phyloP scores from a whole-genome alignment of 768 basidiomycete species.

The Pisolithus albus region DNA sequence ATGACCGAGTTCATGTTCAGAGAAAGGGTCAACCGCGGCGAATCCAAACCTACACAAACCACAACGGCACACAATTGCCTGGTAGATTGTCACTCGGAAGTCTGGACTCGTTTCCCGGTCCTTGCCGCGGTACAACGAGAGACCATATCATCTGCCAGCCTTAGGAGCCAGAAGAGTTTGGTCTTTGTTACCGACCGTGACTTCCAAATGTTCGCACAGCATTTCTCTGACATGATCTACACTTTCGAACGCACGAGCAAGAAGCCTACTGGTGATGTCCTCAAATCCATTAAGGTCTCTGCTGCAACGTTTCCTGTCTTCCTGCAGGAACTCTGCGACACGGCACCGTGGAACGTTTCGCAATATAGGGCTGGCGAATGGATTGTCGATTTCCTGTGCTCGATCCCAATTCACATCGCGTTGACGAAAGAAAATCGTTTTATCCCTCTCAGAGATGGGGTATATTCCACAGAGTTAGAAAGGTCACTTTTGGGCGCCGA shows the following conservation, averaged over 20 bases:
- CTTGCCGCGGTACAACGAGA: slow-evolving; percentile 38
- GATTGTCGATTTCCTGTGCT: slow-evolving; percentile 47
- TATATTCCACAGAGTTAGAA: slow-evolving; percentile 40
- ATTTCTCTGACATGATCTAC: slow-evolving; percentile 37
- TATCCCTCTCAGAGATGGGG: slow-evolving; percentile 47
- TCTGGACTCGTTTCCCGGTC: slow-evolving; percentile 52
- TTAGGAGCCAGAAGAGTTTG: slow-evolving; percentile 26
- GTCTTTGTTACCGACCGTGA: slow-evolving; percentile 34
- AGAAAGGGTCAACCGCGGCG: slow-evolving; percentile 27
- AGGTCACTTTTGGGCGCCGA: slow-evolving; percentile 46
- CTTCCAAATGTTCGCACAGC: slow-evolving; percentile 24
- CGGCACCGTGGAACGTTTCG: slow-evolving; percentile 22
- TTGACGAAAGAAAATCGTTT: slow-evolving; percentile 49
- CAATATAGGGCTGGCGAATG: slow-evolving; percentile 43
- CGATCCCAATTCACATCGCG: slow-evolving; percentile 54
- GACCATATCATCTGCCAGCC: slow-evolving; percentile 28
- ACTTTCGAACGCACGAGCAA: slow-evolving; percentile 38
- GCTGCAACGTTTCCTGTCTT: slow-evolving; percentile 21
- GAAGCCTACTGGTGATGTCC: slow-evolving; percentile 40
- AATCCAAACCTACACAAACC: slow-evolving; percentile 3
- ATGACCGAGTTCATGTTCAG: slow-evolving; percentile 48
- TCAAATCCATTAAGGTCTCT: slow-evolving; percentile 29
- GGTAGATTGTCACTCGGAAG: slow-evolving; percentile 43
- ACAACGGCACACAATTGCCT: slow-evolving; percentile 38
- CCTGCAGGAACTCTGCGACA: neutral